Percentiles rank a stretch among this genome's conserved stretches.
Evolutionary conservation across 768 basidiomycete species (phyloP).

Genomic region (Mycena filopes): DNA sequence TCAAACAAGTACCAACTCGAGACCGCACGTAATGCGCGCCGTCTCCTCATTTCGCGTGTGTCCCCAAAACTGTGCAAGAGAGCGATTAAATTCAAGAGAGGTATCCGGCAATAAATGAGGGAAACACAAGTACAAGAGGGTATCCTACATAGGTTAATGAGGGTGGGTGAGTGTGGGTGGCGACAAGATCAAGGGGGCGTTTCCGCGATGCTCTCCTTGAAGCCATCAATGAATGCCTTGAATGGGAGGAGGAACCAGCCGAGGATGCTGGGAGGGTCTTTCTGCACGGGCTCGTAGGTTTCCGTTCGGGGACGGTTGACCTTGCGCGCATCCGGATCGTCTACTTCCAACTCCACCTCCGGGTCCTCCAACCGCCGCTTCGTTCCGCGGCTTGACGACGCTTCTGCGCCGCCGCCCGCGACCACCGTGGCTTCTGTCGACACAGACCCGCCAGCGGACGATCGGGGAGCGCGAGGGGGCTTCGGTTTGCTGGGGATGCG

Average conservation of each 20-base stretch:
- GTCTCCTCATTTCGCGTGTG: not conserved
- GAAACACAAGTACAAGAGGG: slow-evolving; percentile 22
- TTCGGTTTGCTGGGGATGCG: slow-evolving; percentile 28
- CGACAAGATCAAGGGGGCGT: slow-evolving; percentile 28
- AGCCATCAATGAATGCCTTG: slow-evolving; percentile 73
- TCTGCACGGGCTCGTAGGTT: slow-evolving; percentile 53
- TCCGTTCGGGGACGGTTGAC: slow-evolving; percentile 64
- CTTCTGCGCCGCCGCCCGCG: slow-evolving; percentile 36
- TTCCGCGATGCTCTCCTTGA: slow-evolving; percentile 65
- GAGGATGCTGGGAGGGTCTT: slow-evolving; percentile 57
- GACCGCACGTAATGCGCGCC: slow-evolving; percentile 31
- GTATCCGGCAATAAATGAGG: slow-evolving; percentile 9
- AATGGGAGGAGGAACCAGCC: slow-evolving; percentile 74
- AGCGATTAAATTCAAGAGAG: slow-evolving; percentile 1
- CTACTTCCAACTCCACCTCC: slow-evolving; percentile 43
- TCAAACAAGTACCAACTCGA: slow-evolving; percentile 6
- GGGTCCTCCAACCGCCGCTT: slow-evolving; percentile 63
- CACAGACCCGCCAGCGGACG: slow-evolving; percentile 46
- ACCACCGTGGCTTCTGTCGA: slow-evolving; percentile 54
- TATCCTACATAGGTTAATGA: slow-evolving; percentile 23
- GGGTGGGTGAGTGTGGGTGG: not conserved
- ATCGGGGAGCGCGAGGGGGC: slow-evolving; percentile 37
- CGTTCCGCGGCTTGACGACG: slow-evolving; percentile 42
- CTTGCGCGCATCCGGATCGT: slow-evolving; percentile 53
- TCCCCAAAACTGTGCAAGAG: slow-evolving; percentile 8